phyloP scores from a whole-genome alignment of 73 alveolate species.

The Tetrahymena borealis region DNA sequence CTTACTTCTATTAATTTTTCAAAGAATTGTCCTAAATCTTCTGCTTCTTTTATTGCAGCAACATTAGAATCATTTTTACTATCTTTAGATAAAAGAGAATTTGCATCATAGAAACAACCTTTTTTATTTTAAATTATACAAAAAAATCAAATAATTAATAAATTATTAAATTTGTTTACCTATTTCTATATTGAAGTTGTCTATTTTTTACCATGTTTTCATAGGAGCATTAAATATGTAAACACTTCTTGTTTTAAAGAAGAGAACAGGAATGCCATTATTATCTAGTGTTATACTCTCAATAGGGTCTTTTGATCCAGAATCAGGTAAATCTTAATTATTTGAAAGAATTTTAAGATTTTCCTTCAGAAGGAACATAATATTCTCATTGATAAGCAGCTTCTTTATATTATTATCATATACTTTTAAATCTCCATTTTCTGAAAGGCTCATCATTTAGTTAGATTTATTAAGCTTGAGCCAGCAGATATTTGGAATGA shows the following conservation, averaged over 20 bases:
- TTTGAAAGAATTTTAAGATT: background rate
- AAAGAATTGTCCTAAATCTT: background rate
- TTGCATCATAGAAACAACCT: background rate
- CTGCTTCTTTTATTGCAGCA: background rate
- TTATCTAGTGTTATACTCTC: conserved; percentile 11
- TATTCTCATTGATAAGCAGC: conserved; percentile 7
- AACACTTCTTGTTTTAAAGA: background rate
- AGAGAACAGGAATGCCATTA: conserved; percentile 17
- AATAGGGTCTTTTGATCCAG: conserved; percentile 11
- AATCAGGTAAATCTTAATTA: conserved; percentile 22
- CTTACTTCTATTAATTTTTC: background rate
- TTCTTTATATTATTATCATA: conserved; percentile 1
- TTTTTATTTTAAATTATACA: background rate
- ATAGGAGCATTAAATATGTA: background rate
- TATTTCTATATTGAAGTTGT: background rate
- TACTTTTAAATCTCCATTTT: conserved; percentile 23
- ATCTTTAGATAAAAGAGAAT: background rate
- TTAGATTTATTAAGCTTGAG: conserved; percentile 3
- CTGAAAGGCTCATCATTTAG: conserved; percentile 9
- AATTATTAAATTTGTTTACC: background rate
- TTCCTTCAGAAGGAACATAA: conserved; percentile 6
- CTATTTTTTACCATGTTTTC: background rate
- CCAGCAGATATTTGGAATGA: conserved; percentile 8
- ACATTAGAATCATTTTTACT: background rate
- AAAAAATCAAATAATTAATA: background rate